Conservation (phyloP, 306 rosid species). For the Geum urbanum region DNA sequence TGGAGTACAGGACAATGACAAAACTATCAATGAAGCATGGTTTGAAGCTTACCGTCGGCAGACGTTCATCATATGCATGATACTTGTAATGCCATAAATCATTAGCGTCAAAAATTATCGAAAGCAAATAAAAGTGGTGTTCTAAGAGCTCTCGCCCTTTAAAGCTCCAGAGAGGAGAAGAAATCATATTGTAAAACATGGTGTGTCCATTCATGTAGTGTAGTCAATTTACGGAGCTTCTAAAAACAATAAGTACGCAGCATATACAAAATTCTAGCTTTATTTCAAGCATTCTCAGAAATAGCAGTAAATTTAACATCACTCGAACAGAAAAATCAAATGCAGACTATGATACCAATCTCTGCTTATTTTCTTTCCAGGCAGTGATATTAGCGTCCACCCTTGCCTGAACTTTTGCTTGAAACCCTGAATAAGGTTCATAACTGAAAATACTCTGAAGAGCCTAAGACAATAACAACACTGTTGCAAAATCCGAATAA, state of each 20-base stretch:
- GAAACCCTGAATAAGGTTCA: conserved; percentile 76
- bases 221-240: neutral
- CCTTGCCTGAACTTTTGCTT: conserved; percentile 45
- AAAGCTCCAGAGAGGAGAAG: neutral
- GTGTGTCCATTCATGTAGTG: neutral
- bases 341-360: conserved; percentile 39
- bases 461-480: conserved; percentile 38
- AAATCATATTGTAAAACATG: neutral
- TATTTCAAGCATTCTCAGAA: neutral
- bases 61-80: conserved; percentile 29
- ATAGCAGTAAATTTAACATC: conserved; percentile 2
- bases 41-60: conserved; percentile 57
- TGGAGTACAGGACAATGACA: conserved; percentile 86
- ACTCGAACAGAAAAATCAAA: conserved; percentile 12
- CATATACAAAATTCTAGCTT: neutral
- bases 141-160: neutral
- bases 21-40: conserved; percentile 87
- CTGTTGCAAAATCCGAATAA: neutral
- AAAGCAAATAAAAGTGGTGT: conserved; percentile 17
- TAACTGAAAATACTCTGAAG: conserved; percentile 51
- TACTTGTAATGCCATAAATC: neutral
- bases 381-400: conserved; percentile 45
- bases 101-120: neutral
- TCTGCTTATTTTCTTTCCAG: conserved; percentile 60
- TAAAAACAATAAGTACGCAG: neutral